A percentile compares a stretch with the other conserved stretches of the same genome.
Evolutionary conservation across 2,329 filamentous ascomycete species (phyloP).

Genomic region (Alternaria sp.): DNA sequence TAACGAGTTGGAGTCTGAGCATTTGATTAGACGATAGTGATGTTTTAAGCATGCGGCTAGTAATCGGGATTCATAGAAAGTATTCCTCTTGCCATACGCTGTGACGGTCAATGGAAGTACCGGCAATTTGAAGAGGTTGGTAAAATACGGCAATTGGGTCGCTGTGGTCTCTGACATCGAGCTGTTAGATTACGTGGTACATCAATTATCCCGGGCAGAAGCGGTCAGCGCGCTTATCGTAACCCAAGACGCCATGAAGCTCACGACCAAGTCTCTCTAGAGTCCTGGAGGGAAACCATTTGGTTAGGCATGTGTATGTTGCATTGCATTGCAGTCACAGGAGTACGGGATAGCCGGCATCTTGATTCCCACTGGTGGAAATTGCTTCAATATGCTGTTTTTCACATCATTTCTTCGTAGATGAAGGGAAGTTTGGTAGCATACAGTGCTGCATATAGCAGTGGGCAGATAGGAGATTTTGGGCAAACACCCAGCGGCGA

Average conservation of each 20-base stretch:
- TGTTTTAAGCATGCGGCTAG: not conserved
- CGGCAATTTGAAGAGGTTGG: not conserved
- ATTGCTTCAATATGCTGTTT: not conserved
- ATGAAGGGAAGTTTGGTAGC: constrained; percentile 1
- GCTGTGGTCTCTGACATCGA: not conserved
- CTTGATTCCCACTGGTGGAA: not conserved
- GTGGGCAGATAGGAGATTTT: not conserved
- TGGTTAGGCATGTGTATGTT: not conserved
- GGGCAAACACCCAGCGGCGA: not conserved
- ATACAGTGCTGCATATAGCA: not conserved
- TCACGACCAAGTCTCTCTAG: not conserved
- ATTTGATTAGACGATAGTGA: not conserved
- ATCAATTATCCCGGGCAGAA: not conserved
- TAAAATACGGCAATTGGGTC: not conserved
- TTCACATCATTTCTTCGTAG: not conserved
- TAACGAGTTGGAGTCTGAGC: not conserved
- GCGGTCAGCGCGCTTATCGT: not conserved
- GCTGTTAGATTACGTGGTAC: not conserved
- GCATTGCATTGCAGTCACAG: not conserved
- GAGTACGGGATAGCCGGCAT: not conserved
- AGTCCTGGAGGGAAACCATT: not conserved
- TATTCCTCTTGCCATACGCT: not conserved
- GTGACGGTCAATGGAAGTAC: not conserved
- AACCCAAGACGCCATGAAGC: not conserved
- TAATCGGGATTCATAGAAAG: not conserved